Evolutionary conservation across 73 alveolate species (phyloP).

Genomic region (Paramecium tetraurelia): DNA sequence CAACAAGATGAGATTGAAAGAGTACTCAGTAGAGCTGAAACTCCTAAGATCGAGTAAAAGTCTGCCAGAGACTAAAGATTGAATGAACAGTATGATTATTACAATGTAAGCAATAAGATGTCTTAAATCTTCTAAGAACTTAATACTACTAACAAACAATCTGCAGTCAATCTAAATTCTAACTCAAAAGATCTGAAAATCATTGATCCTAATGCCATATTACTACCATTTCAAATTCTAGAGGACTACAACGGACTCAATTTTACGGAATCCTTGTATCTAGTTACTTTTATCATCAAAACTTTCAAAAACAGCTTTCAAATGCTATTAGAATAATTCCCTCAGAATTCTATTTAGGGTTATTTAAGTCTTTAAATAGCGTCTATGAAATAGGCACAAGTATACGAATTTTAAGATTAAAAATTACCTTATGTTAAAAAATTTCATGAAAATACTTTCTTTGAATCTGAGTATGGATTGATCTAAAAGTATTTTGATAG

Average conservation of each 20-base stretch:
- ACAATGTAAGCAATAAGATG: slow-evolving; percentile 15
- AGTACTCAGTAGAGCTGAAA: background rate
- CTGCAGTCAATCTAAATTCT: background rate
- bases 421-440: background rate
- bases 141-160: background rate
- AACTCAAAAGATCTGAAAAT: background rate
- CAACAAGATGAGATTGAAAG: background rate
- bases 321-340: background rate
- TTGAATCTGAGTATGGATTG: background rate
- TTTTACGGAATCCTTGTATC: background rate
- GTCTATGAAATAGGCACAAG: background rate
- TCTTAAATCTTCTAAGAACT: background rate
- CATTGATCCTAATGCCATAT: background rate
- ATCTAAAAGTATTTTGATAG: background rate
- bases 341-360: background rate
- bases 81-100: slow-evolving; percentile 14
- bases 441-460: background rate
- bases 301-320: background rate
- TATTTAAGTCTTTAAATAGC: background rate
- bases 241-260: background rate
- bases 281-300: background rate
- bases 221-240: background rate
- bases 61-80: background rate
- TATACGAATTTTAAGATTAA: background rate
- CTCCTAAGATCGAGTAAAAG: background rate